Base-by-base conservation (phyloP, 805 yeast genomes). In the Cephaloascus fragrans region DNA sequence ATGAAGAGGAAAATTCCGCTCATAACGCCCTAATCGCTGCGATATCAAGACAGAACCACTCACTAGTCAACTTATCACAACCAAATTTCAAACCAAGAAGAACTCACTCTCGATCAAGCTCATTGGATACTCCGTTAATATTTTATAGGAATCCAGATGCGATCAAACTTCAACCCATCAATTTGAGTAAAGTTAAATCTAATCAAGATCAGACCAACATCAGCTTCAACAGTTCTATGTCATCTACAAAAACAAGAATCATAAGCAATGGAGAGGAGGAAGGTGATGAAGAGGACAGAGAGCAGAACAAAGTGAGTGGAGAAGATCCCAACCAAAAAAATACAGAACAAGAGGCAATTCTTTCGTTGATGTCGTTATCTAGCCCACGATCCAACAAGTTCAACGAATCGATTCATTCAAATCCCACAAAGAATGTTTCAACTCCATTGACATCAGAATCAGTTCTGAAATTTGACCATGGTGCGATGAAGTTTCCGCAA, bases 301-400 rank as follows among this genome's bases (percentile, higher is more conserved):
- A n/a, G n/a, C n/a, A n/a, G n/a, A n/a, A n/a, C n/a, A n/a, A n/a
- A n/a, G n/a, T n/a, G n/a, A n/a, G n/a, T n/a, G n/a, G n/a, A n/a
- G 14, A 17, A 19, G 14, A 15, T 16, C 37, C 5, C 31, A 23
- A 9, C 9, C 18, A 52, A 38, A 45, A 54, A 43, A 53, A 56
- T 44, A 52, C 57, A 36, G 80, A 75, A 44, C 73, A 73, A 47
- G 80, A 74, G 37, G 80, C 80, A 4, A 69, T 75, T 9, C 57
- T 68, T 49, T 72, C 79, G 18, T 58, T 75, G 38, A 75, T 75
- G 67, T 70, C 77, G 31, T 57, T 75, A 32, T 65, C 80, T 5
- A 71, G 78, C 1, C 80, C 80, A 23, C 6, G 28, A 23, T 23
- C 28, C 6, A 23, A 23, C 12, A 23, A 23, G 12, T 23, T 23